These are phyloP conservation scores for Starmerella floris DNA, from an alignment of 805 yeast genomes.

Conservation along the genomic window DNA sequence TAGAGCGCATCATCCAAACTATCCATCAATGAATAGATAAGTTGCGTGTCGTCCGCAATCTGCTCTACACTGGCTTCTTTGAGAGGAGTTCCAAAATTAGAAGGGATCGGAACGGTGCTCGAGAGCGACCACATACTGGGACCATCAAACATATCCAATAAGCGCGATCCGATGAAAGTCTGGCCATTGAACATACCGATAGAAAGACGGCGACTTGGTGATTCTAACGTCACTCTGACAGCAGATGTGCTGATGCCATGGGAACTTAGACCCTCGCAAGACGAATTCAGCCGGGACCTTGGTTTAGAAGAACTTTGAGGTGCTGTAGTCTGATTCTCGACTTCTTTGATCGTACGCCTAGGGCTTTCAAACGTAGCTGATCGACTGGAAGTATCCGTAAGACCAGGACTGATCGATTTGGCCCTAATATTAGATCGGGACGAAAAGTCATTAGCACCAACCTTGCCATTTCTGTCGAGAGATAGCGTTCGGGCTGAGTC, in stretches of 20 bases:
- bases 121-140: neutral
- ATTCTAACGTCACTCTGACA: neutral
- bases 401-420: no score
- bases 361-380: no score
- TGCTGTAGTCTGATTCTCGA: no score
- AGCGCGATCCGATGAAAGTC: constrained; percentile 1
- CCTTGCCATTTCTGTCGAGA: no score
- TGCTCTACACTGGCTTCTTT: neutral
- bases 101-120: neutral
- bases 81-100: constrained; percentile 1
- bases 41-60: constrained; percentile 6
- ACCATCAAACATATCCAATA: neutral
- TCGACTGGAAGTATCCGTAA: no score
- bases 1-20: neutral
- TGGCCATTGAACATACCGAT: neutral
- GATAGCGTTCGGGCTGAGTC: no score
- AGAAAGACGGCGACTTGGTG: neutral
- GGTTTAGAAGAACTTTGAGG: no score
- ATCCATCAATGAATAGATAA: neutral
- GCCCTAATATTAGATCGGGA: no score
- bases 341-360: no score
- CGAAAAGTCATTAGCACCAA: no score
- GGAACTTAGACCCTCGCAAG: neutral
- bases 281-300: no score
- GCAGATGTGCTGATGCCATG: neutral